Base-by-base conservation (phyloP, 257 asterid species). In the Solanum stenotomum region DNA sequence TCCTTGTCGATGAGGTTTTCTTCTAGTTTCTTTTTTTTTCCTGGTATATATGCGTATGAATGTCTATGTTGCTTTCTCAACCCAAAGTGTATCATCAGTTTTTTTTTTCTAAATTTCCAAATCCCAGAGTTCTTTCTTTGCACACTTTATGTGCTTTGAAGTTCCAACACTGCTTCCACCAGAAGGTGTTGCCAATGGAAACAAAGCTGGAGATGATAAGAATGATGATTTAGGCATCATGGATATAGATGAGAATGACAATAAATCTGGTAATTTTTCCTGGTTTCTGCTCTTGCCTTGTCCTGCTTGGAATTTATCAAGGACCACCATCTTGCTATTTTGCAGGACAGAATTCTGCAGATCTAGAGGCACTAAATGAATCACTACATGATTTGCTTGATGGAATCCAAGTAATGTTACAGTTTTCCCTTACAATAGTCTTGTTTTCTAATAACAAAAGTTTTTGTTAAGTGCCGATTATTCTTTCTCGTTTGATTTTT, bases 81-180 rank as follows among this genome's bases (percentile, higher is more conserved):
- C 44, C 85, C 12, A 5, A 82, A 29, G 85, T 81, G 56, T 44
- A 29, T 82, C 68, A 31, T 83, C 31, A 38, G 83, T 79, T 35
- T 52, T 87, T 13, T 79, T 29, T 22, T 59, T 59, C 68, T 27
- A 12, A 68, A 86, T 56, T 78, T 87, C 74, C 85, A 35, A 90
- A 93, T 82, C 90, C 90, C 95, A 97, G 99, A 95, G 99, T 91
- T 94, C 98, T 23, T 97, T 97, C 90, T 94, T 94, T 87, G 98
- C 99, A 81, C 98, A 94, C 87, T 97, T 97, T 87, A 95, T 97
- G 99, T 97, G 99, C 95, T 97, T 97, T 91, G 98, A 95, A 91
- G 93, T 95, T 92, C 93, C 95, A 87, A 93, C 95, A 87, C 96
- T 95, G 90, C 94, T 92, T 90, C 95, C 97, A 31, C 92, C 94